phyloP scores from a whole-genome alignment of 345 rosid species.

The Lumnitzera littorea region DNA sequence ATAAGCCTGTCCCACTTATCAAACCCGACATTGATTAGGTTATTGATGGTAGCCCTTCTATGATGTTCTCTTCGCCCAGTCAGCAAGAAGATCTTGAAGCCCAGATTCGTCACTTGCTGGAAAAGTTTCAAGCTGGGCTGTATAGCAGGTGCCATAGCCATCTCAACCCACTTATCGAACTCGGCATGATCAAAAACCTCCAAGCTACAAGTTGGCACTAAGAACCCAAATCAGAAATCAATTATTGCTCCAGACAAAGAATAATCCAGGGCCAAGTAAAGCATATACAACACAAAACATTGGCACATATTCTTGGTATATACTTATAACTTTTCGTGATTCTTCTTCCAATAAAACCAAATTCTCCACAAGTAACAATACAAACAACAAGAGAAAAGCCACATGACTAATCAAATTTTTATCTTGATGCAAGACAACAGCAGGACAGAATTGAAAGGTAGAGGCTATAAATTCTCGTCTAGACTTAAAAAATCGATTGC shows the following conservation, averaged over 20 bases:
- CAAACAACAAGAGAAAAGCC: too few relatives aligned
- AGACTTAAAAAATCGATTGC: too few relatives aligned
- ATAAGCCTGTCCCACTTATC: slow-evolving; percentile 81
- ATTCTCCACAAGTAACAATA: too few relatives aligned
- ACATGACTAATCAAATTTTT: too few relatives aligned
- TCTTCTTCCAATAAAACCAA: too few relatives aligned
- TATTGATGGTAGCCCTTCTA: slow-evolving; percentile 52
- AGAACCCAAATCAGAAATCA: slow-evolving; percentile 13
- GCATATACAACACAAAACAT: too few relatives aligned
- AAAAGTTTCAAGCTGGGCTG: slow-evolving; percentile 72
- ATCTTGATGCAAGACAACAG: too few relatives aligned
- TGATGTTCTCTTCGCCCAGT: slow-evolving; percentile 74
- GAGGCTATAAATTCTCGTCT: too few relatives aligned
- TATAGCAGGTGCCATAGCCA: slow-evolving; percentile 58
- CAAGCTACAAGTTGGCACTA: slow-evolving; percentile 27
- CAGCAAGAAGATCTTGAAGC: slow-evolving; percentile 73
- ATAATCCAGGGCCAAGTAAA: too few relatives aligned
- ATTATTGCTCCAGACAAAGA: background rate
- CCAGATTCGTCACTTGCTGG: slow-evolving; percentile 49
- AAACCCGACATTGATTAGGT: slow-evolving; percentile 63
- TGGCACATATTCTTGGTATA: too few relatives aligned
- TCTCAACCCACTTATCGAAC: slow-evolving; percentile 86
- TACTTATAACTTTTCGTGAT: too few relatives aligned
- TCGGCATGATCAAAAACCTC: slow-evolving; percentile 55
- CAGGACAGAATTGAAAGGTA: too few relatives aligned